Evolutionary conservation across 1,284 basidiomycete genomes (phyloP), one percentile per base, ranked within the genome.

Genomic region (Cutaneotrichosporon dermatis): DNA sequence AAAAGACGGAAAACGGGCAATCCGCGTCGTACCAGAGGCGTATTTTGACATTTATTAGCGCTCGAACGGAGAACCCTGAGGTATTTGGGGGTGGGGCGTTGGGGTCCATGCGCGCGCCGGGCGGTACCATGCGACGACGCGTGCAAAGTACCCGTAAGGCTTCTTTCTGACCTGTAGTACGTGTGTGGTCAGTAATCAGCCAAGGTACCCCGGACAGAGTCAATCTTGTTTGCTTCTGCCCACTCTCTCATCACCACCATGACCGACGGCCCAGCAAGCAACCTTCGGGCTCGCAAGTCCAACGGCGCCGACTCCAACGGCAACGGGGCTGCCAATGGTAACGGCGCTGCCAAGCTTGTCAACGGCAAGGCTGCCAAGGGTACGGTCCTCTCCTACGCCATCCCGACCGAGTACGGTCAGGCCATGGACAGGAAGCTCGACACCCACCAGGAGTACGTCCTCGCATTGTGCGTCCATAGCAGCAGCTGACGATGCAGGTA

Each of bases 381-480:
- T 60, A 59, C 67, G 25, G 59, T 63, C 43, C 69, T 69, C 59
- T 49, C 59, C 42, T 64, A 64, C 52, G 65, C 62, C 25, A 63
- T 70, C 51, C 74, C 74, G 35, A 85, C 85, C 9, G 86, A 86
- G 49, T 83, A 85, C 69, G 88, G 88, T 54, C 84, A 82, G 67
- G 83, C 84, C 72, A 80, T 80, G 51, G 88, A 93, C 80, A 82
- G 85, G 63, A 80, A 84, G 55, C 80, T 93, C 55, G 90, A 93
- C 79, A 81, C 83, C 66, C 90, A 92, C 73, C 81, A 83, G 66
- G 80, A 81, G 87, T 89, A 69, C 60, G 85, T 80, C 6, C 16
- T 5, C 11, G 37, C 10, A n/a, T 1, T 25, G 9, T 25, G 25
- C 25, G 25, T 25, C 25, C 25, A 25, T 25, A 25, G 25, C 25